Conservation (phyloP, 345 rosid species). For the Microthlaspi erraticum region DNA sequence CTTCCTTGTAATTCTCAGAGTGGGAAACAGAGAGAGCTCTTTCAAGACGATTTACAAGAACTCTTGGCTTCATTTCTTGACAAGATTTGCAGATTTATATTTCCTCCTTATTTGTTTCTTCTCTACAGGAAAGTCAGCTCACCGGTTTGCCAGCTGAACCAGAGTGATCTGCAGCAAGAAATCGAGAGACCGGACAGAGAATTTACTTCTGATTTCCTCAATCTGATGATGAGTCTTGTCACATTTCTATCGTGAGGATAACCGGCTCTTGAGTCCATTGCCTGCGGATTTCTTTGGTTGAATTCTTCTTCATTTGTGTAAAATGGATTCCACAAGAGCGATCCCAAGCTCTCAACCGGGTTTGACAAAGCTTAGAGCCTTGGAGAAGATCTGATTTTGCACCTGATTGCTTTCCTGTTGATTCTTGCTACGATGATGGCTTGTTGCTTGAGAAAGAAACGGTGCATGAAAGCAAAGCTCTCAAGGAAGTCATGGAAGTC, state of each 20-base stretch:
- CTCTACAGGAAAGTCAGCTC: slow-evolving; percentile 57
- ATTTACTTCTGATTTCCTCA: slow-evolving; percentile 50
- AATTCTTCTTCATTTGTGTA: slow-evolving; percentile 32
- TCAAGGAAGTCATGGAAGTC: slow-evolving; percentile 26
- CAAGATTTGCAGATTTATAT: slow-evolving; percentile 50
- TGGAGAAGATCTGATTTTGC: slow-evolving; percentile 62
- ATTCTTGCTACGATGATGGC: slow-evolving; percentile 53
- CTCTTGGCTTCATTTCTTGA: slow-evolving; percentile 61
- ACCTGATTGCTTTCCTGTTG: slow-evolving; percentile 47
- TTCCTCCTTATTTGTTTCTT: slow-evolving; percentile 53
- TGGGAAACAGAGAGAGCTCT: slow-evolving; percentile 49
- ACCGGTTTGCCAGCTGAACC: slow-evolving; percentile 20
- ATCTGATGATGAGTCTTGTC: slow-evolving; percentile 15
- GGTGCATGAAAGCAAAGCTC: slow-evolving; percentile 38
- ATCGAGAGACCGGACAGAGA: slow-evolving; percentile 36
- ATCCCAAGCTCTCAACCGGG: slow-evolving; percentile 54
- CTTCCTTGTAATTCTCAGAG: slow-evolving; percentile 35
- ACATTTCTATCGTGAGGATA: slow-evolving; percentile 62
- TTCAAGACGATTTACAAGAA: slow-evolving; percentile 51
- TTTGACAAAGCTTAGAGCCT: slow-evolving; percentile 58
- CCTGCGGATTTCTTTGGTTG: slow-evolving; percentile 42
- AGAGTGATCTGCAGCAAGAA: slow-evolving; percentile 59
- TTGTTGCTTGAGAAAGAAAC: slow-evolving; percentile 58
- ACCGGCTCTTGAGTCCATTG: slow-evolving; percentile 59
- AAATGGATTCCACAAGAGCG: slow-evolving; percentile 63